Percentiles rank a stretch among this genome's conserved stretches.
Conservation (phyloP, 805 yeast genomes). For the Metschnikowia proteae region DNA sequence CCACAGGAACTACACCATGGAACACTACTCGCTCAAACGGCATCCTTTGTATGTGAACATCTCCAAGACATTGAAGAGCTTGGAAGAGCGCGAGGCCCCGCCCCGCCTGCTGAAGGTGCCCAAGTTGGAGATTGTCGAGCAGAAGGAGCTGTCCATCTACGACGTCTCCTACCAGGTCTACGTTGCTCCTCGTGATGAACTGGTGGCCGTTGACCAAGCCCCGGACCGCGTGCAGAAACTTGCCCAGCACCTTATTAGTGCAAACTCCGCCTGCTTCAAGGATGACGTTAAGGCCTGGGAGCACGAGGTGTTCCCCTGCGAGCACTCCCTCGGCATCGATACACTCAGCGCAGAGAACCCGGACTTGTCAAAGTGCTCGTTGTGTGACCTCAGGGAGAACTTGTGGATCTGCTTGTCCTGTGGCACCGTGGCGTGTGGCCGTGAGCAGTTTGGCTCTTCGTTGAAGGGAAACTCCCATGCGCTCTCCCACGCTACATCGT, state of each 20-base stretch:
- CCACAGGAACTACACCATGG: slow-evolving; percentile 46
- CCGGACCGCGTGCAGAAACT: slow-evolving; percentile 23
- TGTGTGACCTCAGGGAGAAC: slow-evolving; percentile 68
- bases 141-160: slow-evolving; percentile 59
- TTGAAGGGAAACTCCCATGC: slow-evolving; percentile 92
- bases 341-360: slow-evolving; percentile 29
- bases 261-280: slow-evolving; percentile 56
- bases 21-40: slow-evolving; percentile 50
- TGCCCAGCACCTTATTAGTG: slow-evolving; percentile 45
- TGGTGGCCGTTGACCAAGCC: slow-evolving; percentile 21
- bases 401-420: slow-evolving; percentile 91
- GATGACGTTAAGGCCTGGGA: slow-evolving; percentile 90
- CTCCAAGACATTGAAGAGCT: slow-evolving; percentile 43
- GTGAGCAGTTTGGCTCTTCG: slow-evolving; percentile 89
- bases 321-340: slow-evolving; percentile 61
- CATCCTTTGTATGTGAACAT: slow-evolving; percentile 62
- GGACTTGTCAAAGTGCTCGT: slow-evolving; percentile 45
- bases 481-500: slow-evolving; percentile 56
- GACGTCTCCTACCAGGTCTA: slow-evolving; percentile 44
- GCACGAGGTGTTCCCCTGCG: slow-evolving; percentile 76
- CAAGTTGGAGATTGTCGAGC: slow-evolving; percentile 64
- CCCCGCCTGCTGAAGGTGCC: slow-evolving; percentile 42
- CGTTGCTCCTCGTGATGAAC: slow-evolving; percentile 30
- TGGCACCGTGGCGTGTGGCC: slow-evolving; percentile 92
- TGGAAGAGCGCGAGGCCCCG: slow-evolving; percentile 18